Base-by-base conservation (phyloP, 1,284 basidiomycete species). In the Mixia osmundae region DNA sequence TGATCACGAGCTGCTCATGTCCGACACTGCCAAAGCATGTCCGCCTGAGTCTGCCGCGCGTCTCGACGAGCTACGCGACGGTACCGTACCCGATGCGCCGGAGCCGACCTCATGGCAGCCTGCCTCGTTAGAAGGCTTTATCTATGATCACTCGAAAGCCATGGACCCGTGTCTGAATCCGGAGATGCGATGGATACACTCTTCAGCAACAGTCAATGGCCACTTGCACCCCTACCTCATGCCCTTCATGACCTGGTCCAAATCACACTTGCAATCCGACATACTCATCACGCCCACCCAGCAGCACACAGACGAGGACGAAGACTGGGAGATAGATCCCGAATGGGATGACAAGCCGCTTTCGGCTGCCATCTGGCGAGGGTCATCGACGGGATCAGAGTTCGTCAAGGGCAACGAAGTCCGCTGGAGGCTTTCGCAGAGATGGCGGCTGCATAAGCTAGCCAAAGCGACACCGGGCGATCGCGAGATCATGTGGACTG, bases 81-180 rank as follows among this genome's bases (percentile, higher is more conserved):
- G n/a, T n/a, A n/a, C n/a, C n/a, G n/a, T n/a, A n/a, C n/a, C n/a
- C n/a, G n/a, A n/a, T n/a, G 41, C 6, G 23, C 21, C 25, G 33
- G 14, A 30, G 31, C 30, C 24, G 23, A 15, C 14, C 25, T 9
- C 20, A 37, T 14, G 30, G 35, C 16, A 32, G 41, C 45, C 39
- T 34, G 38, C 11, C 42, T n/a, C n/a, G n/a, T n/a, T n/a, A n/a
- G n/a, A 48, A 12, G 52, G 54, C 11, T 63, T 58, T 49, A 56
- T 64, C 32, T 39, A 52, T 34, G 55, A 63, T 43, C 63, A 63
- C 38, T 41, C 57, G 7, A 49, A 54, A 11, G 60, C 60, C 2
- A 62, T 63, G 58, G 56, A 63, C 44, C 56, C 61, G 44, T 65
- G 63, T 50, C 49, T 57, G 43, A 61, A 60, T 40, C 61, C 62